Evolutionary conservation across 1,284 basidiomycete genomes (phyloP), one percentile per base, ranked within the genome.

Genomic region (Apiotrichum laibachii): DNA sequence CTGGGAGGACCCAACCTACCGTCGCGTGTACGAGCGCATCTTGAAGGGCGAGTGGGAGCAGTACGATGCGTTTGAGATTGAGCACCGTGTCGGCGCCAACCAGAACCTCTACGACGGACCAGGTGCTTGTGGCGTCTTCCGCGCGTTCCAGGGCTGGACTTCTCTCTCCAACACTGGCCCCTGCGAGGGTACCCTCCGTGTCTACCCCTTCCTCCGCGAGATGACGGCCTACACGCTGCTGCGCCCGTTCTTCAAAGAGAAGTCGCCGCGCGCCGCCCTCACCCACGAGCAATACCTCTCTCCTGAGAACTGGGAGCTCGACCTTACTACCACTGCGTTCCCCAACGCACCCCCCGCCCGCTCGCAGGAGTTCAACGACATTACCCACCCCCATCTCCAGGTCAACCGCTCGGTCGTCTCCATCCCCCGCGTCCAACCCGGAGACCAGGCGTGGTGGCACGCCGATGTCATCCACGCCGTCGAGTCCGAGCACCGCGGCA

Each of bases 391-490:
- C 0, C 88, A 92, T 72, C 73, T 91, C 42, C 71, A 79, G 58
- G 79, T 91, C 9, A 80, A 79, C 13, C 71, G 82, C 61, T 87
- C 85, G 1, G 91, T 92, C 88, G 84, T 85, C 21, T 86, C 88
- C 3, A 80, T 88, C 11, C 88, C 88, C 0, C 82, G 81, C 59
- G 88, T 91, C 11, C 79, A 81, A 42, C 88, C 89, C 0, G 89
- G 89, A 0, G 88, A 90, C 71, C 85, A 88, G 68, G 86, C 88
- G 0, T 88, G 86, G 67, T 90, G 90, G 90, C 90, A 92, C 72
- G 88, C 86, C 67, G 86, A 90, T 70, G 79, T 82, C 31, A 82
- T 90, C 11, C 89, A 91, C 71, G 83, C 86, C 0, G 88, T 91
- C 35, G 89, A 91, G 70, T 61, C 70, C 6, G 72, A 80, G 26